A percentile compares a stretch with the other conserved stretches of the same genome.
These are phyloP conservation scores for Sanghuangporus baumii DNA, from an alignment of 1,284 basidiomycete species.

Conservation along the genomic window DNA sequence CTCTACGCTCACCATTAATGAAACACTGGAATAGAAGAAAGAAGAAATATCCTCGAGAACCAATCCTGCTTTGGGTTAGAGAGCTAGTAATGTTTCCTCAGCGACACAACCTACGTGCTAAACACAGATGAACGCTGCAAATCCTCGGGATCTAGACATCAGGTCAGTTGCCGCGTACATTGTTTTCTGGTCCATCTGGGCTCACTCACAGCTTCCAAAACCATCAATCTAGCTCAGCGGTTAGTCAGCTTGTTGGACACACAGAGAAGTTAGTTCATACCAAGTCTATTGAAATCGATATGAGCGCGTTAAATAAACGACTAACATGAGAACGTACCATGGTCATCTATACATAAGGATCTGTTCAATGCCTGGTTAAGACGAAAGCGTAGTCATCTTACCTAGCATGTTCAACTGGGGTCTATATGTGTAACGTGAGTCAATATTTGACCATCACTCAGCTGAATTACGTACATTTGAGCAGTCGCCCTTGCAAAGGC, in stretches of 20 bases:
- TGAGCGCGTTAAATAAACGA: constrained; percentile 20
- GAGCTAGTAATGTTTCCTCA: not conserved
- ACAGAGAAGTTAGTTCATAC: constrained; percentile 38
- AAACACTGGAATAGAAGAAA: constrained; percentile 92
- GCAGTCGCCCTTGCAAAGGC: constrained; percentile 92
- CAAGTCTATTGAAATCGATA: constrained; percentile 38
- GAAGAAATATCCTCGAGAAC: constrained; percentile 83
- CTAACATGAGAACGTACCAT: constrained; percentile 45
- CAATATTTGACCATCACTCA: not conserved
- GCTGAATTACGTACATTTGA: constrained; percentile 61
- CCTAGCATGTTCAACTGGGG: constrained; percentile 64
- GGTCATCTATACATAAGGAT: constrained; percentile 49
- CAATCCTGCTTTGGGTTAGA: constrained; percentile 46
- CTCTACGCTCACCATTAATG: constrained; percentile 54
- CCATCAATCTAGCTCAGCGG: constrained; percentile 71
- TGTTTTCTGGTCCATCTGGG: not conserved
- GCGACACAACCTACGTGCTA: constrained; percentile 42
- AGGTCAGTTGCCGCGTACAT: not conserved
- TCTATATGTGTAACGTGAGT: constrained; percentile 26
- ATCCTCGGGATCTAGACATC: constrained; percentile 67
- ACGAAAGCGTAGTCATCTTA: constrained; percentile 22
- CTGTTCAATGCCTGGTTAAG: not conserved
- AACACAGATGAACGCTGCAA: constrained; percentile 78
- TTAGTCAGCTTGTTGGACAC: not conserved
- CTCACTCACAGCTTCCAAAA: constrained; percentile 75